Evolutionary conservation across 2,329 filamentous ascomycete species (phyloP).

Genomic region (Xylaria sp.): DNA sequence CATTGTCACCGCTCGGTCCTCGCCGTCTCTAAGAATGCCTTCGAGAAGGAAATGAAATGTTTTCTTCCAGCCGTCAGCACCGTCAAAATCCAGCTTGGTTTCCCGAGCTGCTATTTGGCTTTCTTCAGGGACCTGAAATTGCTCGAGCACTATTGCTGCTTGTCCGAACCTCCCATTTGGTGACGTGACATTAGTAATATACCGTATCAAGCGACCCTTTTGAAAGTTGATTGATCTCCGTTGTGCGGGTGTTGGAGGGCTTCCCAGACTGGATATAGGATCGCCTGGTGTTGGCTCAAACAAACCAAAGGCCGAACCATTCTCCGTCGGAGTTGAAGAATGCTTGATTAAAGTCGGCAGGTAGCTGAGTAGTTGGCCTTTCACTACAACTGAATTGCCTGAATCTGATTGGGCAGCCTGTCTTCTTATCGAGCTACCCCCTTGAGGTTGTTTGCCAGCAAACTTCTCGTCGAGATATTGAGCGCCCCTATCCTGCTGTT

Average conservation of each 20-base stretch:
- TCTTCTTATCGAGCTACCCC: background rate
- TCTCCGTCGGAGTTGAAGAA: constrained; percentile 46
- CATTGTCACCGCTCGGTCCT: constrained; percentile 69
- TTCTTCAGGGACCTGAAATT: constrained; percentile 30
- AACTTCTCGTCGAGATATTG: constrained; percentile 5
- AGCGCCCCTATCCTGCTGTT: background rate
- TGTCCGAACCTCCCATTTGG: constrained; percentile 63
- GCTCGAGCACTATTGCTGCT: constrained; percentile 52
- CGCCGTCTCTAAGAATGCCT: constrained; percentile 66
- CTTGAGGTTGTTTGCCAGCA: background rate
- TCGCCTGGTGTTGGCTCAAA: constrained; percentile 54
- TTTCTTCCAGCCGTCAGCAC: constrained; percentile 61
- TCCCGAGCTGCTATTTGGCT: constrained; percentile 14
- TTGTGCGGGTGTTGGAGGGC: constrained; percentile 52
- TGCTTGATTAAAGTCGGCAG: constrained; percentile 57
- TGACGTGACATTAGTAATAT: constrained; percentile 57
- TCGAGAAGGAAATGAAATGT: constrained; percentile 70
- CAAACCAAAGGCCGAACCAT: constrained; percentile 57
- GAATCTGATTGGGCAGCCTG: constrained; percentile 1
- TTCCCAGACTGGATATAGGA: constrained; percentile 53
- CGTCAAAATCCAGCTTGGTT: constrained; percentile 38
- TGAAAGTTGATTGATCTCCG: constrained; percentile 58
- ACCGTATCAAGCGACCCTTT: constrained; percentile 58
- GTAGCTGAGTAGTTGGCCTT: constrained; percentile 47
- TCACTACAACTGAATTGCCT: constrained; percentile 28